Conservation (phyloP, 345 rosid genomes). For the Physaria fendleri region DNA sequence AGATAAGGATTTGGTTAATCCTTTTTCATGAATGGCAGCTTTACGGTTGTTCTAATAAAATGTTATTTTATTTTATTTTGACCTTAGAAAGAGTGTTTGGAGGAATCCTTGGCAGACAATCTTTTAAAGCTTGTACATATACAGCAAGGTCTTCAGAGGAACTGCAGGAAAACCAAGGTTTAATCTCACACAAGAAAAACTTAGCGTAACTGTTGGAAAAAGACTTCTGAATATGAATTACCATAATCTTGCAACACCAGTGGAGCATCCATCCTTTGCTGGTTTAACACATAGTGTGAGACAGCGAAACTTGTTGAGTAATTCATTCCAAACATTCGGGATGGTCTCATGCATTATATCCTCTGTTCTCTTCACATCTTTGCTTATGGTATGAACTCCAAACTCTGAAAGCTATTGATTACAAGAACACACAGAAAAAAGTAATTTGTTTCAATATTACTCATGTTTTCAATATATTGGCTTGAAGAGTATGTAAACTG, state of each 20-base stretch:
- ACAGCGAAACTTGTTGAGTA: conserved; percentile 62
- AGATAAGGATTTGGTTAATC: too few species aligned
- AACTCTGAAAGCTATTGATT: conserved; percentile 54
- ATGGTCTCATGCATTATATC: conserved; percentile 47
- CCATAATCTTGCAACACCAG: conserved; percentile 97
- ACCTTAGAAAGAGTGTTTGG: conserved; percentile 88
- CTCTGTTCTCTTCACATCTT: conserved; percentile 58
- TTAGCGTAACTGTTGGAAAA: neutral
- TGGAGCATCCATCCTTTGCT: conserved; percentile 94
- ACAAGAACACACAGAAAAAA: conserved; percentile 1
- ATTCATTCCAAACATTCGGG: conserved; percentile 50
- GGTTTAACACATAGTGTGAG: conserved; percentile 85
- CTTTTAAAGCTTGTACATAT: conserved; percentile 67
- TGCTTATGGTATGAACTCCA: conserved; percentile 85
- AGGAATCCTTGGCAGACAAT: conserved; percentile 64
- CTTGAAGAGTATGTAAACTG: conserved; percentile 10
- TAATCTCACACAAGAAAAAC: neutral
- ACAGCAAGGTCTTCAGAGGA: conserved; percentile 61
- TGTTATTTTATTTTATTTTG: neutral
- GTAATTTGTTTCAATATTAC: conserved; percentile 9
- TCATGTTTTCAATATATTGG: neutral
- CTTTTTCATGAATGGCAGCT: too few species aligned
- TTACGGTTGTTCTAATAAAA: neutral
- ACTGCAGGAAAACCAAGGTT: conserved; percentile 37
- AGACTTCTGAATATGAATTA: conserved; percentile 23